phyloP scores from a whole-genome alignment of 2,329 filamentous ascomycete genomes.

The Hypomyces perniciosus region DNA sequence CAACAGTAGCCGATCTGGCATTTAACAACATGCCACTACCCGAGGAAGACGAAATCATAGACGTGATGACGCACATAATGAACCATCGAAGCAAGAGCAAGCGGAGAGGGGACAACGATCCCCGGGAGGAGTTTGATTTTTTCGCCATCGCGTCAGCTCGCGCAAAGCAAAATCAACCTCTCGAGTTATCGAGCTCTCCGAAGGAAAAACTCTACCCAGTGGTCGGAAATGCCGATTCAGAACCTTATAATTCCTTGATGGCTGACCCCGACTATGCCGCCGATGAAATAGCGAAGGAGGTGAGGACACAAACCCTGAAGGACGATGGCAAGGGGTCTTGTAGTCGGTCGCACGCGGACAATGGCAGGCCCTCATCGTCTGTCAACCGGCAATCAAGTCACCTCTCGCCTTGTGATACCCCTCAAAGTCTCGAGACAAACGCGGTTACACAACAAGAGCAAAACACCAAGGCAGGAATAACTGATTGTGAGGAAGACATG shows the following conservation, averaged over 20 bases:
- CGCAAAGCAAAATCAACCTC: neutral
- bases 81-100: slow-evolving; percentile 18
- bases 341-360: too few relatives aligned
- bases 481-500: neutral
- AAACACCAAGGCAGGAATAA: neutral
- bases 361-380: too few relatives aligned
- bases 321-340: too few relatives aligned
- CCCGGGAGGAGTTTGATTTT: slow-evolving; percentile 32
- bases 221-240: neutral
- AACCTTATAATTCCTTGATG: neutral
- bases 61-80: neutral
- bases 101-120: slow-evolving; percentile 26
- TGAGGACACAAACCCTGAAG: too few relatives aligned
- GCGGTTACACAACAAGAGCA: neutral
- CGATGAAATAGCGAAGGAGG: too few relatives aligned
- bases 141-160: slow-evolving; percentile 19
- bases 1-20: slow-evolving; percentile 44
- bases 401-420: neutral
- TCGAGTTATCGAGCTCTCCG: neutral
- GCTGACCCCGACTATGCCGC: too few relatives aligned
- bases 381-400: neutral
- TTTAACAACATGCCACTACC: slow-evolving; percentile 48
- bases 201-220: neutral
- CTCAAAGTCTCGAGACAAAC: neutral
- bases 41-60: neutral